Base-by-base conservation (phyloP, 2,329 filamentous ascomycete genomes). In the Chrysoporthe austroafricana region DNA sequence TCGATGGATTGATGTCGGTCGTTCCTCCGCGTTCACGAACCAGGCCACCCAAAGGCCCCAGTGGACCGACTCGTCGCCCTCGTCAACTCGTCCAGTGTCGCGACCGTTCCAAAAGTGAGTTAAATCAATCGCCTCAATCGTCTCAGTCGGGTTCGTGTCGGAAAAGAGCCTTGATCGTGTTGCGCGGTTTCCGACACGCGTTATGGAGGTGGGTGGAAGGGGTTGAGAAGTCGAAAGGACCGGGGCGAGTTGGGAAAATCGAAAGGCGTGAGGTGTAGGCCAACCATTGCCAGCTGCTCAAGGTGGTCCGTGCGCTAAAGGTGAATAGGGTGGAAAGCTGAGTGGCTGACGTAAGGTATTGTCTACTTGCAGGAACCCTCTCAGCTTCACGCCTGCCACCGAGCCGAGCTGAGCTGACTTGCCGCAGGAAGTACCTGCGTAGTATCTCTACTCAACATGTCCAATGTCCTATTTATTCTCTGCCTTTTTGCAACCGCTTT, bases 161-260 rank as follows among this genome's bases (percentile, higher is more conserved):
- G 73, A 73, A 67, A 69, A 66, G 73, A 75, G 75, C 34, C 73
- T 68, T 71, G 70, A 74, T 73, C 72, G 73, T 73, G 70, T 74
- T 74, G 79, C 78, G 78, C 79, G 81, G 81, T 81, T 80, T 77
- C 79, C 79, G 84, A 83, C 83, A 82, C 85, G 86, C 81, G 81
- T 80, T 79, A 77, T 80, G 81, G 82, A 62, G 62, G 26, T 44
- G 58, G 80, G 70, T 73, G 71, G 74, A 70, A 71, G 67, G 66
- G 52, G 74, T 76, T 73, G 76, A 80, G 80, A 81, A 79, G 65
- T 44, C 48, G 43, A 65, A 32, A 65, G 26, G 58, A 54, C 63
- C 59, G 68, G 71, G 70, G 71, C 70, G 64, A 72, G 70, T 70
- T 70, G 66, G 66, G 68, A 67, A 69, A 69, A 66, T 69, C 67